Percentiles rank a stretch among this genome's conserved stretches.
Conservation (phyloP, 2,329 filamentous ascomycete species). For the Gliomastix tumulicola region DNA sequence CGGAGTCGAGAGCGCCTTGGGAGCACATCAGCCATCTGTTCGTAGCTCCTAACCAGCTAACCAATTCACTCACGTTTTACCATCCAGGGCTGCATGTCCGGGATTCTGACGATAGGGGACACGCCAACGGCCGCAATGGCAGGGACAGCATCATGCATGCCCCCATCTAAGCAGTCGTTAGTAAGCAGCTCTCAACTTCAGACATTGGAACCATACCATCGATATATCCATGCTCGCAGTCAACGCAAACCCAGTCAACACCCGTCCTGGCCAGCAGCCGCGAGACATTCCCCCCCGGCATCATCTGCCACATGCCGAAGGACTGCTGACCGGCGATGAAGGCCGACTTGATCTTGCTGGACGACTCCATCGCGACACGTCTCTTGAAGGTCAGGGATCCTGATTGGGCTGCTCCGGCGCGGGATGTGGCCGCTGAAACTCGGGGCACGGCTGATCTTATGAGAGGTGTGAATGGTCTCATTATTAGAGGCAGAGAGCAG, state of each 20-base stretch:
- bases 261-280: conserved; percentile 53
- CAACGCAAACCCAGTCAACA: conserved; percentile 60
- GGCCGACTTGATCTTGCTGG: conserved; percentile 41
- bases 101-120: conserved; percentile 40
- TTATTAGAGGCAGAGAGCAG: no score
- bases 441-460: no score
- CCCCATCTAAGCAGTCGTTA: conserved; percentile 23
- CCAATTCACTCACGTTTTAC: conserved; percentile 28
- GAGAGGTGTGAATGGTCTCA: no score
- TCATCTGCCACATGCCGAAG: conserved; percentile 57
- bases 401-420: no score
- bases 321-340: conserved; percentile 40
- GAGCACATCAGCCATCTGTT: conserved; percentile 2
- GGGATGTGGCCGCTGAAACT: no score
- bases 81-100: conserved; percentile 40
- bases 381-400: no score
- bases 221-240: conserved; percentile 46
- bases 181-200: background rate
- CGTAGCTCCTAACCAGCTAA: no score
- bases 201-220: conserved; percentile 25
- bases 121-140: conserved; percentile 40
- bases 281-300: conserved; percentile 53
- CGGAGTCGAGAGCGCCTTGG: conserved; percentile 39
- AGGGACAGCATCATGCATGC: conserved; percentile 47
- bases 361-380: conserved; percentile 27